Evolutionary conservation across 192 early-diverging fungal genomes (phyloP).

Genomic region (Allomyces macrogynus): DNA sequence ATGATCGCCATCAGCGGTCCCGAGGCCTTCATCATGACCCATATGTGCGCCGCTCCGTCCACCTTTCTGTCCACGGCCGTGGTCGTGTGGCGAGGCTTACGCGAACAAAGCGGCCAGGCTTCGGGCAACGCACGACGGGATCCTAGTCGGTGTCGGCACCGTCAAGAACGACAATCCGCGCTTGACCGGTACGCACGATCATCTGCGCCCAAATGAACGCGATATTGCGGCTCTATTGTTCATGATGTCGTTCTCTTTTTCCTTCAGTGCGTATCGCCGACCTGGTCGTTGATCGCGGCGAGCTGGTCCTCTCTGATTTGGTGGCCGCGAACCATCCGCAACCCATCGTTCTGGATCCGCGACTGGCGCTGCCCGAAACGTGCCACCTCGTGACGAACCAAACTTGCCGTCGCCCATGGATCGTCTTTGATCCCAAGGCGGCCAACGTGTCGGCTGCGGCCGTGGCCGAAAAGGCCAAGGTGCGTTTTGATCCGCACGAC

Average conservation of each 20-base stretch:
- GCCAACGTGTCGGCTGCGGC: slow-evolving; percentile 8
- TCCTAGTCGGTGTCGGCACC: slow-evolving; percentile 71
- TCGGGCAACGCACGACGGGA: slow-evolving; percentile 52
- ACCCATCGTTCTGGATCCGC: slow-evolving; percentile 61
- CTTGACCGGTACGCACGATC: slow-evolving; percentile 23
- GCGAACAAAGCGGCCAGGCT: slow-evolving; percentile 14
- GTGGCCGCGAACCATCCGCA: slow-evolving; percentile 25
- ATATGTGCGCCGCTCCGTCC: slow-evolving; percentile 18
- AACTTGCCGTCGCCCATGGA: slow-evolving; percentile 27
- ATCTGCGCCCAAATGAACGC: background rate
- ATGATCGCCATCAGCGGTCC: slow-evolving; percentile 50
- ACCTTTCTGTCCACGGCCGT: background rate
- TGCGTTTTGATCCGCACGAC: background rate
- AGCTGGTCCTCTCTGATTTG: no score
- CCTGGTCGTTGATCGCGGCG: background rate
- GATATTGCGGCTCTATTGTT: background rate
- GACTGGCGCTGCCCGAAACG: slow-evolving; percentile 32
- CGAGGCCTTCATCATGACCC: slow-evolving; percentile 61
- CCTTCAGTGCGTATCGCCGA: background rate
- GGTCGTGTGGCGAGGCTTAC: background rate
- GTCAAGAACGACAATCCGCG: slow-evolving; percentile 61
- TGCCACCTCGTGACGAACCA: slow-evolving; percentile 28
- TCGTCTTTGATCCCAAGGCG: slow-evolving; percentile 18
- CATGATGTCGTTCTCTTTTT: no score
- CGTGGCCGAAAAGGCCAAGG: background rate